Conservation (phyloP, 2,329 filamentous ascomycete genomes). For the Fonsecaea pedrosoi region DNA sequence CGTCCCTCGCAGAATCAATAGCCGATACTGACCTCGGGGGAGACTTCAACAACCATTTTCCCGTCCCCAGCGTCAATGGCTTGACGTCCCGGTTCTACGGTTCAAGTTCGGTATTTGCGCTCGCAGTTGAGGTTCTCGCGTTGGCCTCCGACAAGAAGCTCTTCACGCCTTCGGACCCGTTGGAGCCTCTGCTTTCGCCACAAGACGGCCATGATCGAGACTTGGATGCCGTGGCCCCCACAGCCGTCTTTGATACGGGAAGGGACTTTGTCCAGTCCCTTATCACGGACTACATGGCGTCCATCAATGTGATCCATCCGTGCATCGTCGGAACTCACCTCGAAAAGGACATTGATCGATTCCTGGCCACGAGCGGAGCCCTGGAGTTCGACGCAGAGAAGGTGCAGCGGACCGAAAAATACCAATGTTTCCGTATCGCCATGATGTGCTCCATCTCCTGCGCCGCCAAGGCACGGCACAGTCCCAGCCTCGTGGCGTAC, state of each 20-base stretch:
- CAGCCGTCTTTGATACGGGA: constrained; percentile 13
- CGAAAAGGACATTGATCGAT: constrained; percentile 5
- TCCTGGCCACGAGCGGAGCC: constrained; percentile 8
- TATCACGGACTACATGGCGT: constrained; percentile 9
- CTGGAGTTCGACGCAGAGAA: constrained; percentile 15
- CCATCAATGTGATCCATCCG: constrained; percentile 9
- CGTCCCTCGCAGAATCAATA: background rate
- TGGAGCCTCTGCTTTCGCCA: constrained; percentile 6
- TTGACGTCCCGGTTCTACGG: constrained; percentile 17
- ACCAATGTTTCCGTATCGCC: constrained; percentile 20
- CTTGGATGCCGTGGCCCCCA: constrained; percentile 16
- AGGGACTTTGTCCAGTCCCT: constrained; percentile 10
- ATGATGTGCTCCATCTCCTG: constrained; percentile 18
- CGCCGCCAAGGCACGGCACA: constrained; percentile 12
- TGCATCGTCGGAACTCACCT: background rate
- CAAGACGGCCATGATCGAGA: constrained; percentile 17
- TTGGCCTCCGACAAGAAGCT: constrained; percentile 15
- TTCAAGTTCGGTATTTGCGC: constrained; percentile 20
- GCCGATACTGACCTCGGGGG: constrained; percentile 2
- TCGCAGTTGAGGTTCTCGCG: constrained; percentile 13
- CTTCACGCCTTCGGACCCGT: constrained; percentile 1
- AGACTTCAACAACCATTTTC: constrained; percentile 19
- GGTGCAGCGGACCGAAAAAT: constrained; percentile 9
- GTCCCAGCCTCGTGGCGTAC: constrained; percentile 14
- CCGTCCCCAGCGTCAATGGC: constrained; percentile 12